These are phyloP conservation scores for Perkinsus chesapeaki DNA, from an alignment of 169 alveolate species.

Conservation along the genomic window DNA sequence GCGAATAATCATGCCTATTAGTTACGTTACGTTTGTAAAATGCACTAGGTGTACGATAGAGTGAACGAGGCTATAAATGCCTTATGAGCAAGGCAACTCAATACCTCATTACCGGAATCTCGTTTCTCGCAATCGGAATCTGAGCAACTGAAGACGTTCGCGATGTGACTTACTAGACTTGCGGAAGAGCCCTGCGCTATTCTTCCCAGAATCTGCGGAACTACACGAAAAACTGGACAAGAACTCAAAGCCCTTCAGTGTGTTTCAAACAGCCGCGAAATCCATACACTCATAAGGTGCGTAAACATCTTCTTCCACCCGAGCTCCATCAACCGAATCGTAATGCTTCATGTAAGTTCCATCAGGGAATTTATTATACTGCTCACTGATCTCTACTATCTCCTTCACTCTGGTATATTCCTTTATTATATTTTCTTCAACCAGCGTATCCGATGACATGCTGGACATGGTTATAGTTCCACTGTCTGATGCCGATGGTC, in stretches of 20 bases:
- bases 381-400: not conserved
- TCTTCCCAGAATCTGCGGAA: no score
- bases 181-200: no score
- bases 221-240: not conserved
- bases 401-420: not conserved
- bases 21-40: no score
- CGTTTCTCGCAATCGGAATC: no score
- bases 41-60: no score
- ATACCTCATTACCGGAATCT: no score
- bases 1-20: no score
- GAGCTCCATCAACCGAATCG: not conserved
- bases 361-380: not conserved
- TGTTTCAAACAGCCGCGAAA: not conserved
- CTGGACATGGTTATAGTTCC: not conserved
- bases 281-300: not conserved
- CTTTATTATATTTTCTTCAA: not conserved
- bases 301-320: not conserved
- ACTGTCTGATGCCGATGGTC: not conserved
- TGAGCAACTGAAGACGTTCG: no score
- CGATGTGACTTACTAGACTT: no score
- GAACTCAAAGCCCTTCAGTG: not conserved
- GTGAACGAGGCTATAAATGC: no score
- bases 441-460: not conserved
- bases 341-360: not conserved
- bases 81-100: no score